These are phyloP conservation scores for Rutstroemia sp. DNA, from an alignment of 2,329 filamentous ascomycete genomes.

Conservation along the genomic window DNA sequence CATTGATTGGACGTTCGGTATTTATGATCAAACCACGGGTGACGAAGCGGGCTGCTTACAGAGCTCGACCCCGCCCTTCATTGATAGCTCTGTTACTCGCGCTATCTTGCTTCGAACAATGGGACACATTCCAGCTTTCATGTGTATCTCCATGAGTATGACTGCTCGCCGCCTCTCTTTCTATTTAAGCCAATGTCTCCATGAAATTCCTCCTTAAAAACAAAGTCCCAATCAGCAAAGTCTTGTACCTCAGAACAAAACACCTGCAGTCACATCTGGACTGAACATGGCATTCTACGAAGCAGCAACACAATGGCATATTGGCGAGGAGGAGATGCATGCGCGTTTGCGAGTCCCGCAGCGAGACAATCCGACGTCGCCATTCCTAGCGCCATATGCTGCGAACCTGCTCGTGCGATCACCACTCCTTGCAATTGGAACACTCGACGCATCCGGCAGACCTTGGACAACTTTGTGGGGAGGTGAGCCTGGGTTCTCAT, in stretches of 20 bases:
- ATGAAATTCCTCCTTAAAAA: neutral
- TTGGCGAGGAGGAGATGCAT: constrained; percentile 60
- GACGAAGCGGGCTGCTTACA: neutral
- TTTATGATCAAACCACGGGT: neutral
- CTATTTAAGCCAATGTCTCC: neutral
- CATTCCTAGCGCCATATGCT: constrained; percentile 54
- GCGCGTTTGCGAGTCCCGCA: constrained; percentile 49
- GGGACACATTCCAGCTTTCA: neutral
- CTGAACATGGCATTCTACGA: constrained; percentile 4
- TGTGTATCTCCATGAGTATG: neutral
- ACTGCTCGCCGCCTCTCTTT: neutral
- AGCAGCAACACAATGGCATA: constrained; percentile 33
- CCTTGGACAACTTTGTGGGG: constrained; percentile 77
- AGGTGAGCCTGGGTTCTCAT: constrained; percentile 61
- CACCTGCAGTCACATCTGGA: neutral
- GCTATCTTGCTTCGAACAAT: neutral
- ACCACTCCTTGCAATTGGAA: constrained; percentile 65
- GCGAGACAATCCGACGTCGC: constrained; percentile 57
- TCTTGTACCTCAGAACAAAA: neutral
- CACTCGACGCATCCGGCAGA: constrained; percentile 53
- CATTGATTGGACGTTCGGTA: too few relatives aligned
- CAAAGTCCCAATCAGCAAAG: neutral
- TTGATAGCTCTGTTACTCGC: neutral
- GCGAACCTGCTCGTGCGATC: constrained; percentile 51
- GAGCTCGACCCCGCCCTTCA: neutral